Evolutionary conservation across 140 eudicot genomes (phyloP).

Genomic region (Bidens hawaiensis): DNA sequence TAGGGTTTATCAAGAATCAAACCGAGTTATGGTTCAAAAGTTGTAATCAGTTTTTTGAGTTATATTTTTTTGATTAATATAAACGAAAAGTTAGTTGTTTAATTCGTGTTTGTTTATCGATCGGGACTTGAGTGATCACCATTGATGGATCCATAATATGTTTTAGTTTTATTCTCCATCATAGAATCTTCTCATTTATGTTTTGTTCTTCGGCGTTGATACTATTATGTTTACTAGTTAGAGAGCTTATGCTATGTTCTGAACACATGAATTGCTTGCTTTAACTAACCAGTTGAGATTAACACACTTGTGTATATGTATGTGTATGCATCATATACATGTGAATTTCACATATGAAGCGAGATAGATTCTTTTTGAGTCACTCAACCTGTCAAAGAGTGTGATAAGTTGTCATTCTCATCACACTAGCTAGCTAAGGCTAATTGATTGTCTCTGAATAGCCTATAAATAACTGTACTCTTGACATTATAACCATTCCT

Average conservation of each 20-base stretch:
- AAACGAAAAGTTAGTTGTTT: too few relatives aligned
- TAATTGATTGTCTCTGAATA: conserved; percentile 31
- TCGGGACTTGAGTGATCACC: too few relatives aligned
- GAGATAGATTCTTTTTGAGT: conserved; percentile 8
- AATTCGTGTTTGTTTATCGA: too few relatives aligned
- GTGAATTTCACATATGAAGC: conserved; percentile 7
- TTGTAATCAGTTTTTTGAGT: too few relatives aligned
- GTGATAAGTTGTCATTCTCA: conserved; percentile 20
- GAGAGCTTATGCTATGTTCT: background rate
- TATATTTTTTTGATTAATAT: too few relatives aligned
- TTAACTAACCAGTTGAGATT: background rate
- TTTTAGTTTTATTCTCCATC: too few relatives aligned
- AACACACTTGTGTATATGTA: background rate
- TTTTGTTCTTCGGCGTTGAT: too few relatives aligned
- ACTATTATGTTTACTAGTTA: background rate
- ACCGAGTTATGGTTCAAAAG: too few relatives aligned
- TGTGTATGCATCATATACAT: conserved; percentile 10
- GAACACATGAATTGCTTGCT: background rate
- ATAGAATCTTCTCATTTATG: too few relatives aligned
- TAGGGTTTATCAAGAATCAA: too few relatives aligned
- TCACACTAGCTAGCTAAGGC: conserved; percentile 17
- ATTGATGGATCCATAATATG: too few relatives aligned
- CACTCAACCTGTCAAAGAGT: conserved; percentile 25
- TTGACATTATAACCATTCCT: conserved; percentile 10
- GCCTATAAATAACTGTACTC: conserved; percentile 30